Conservation (phyloP, 805 yeast genomes). For the Metschnikowia bowlesiae region DNA sequence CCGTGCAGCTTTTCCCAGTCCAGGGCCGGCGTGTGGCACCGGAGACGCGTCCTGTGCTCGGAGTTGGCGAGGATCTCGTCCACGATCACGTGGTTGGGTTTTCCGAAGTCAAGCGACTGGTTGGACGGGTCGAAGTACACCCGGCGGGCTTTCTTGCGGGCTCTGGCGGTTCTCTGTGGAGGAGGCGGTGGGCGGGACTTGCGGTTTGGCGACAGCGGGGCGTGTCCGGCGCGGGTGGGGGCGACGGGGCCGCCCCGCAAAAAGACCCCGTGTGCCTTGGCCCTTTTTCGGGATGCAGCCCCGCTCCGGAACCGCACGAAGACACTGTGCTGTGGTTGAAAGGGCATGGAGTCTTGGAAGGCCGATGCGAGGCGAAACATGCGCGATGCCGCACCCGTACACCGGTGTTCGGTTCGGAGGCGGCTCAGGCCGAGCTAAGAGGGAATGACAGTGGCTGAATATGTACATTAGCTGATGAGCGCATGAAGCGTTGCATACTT, state of each 20-base stretch:
- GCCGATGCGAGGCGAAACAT: too few species aligned
- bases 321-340: background rate
- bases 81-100: constrained; percentile 7
- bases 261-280: background rate
- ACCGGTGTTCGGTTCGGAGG: too few species aligned
- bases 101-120: constrained; percentile 9
- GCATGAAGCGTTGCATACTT: too few species aligned
- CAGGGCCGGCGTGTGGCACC: constrained; percentile 9
- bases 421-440: too few species aligned
- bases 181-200: background rate
- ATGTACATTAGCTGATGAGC: too few species aligned
- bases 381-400: too few species aligned
- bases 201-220: background rate
- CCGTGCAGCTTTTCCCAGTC: constrained; percentile 9
- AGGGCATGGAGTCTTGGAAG: background rate
- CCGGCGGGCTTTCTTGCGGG: background rate
- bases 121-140: constrained; percentile 15
- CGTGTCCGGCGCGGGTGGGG: background rate
- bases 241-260: background rate
- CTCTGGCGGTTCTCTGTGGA: background rate
- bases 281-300: background rate
- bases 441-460: too few species aligned
- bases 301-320: constrained; percentile 2
- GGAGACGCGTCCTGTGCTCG: constrained; percentile 4
- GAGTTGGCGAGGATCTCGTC: constrained; percentile 6